Evolutionary conservation across 768 basidiomycete species (phyloP), one percentile per base, ranked within the genome.

Genomic region (Rubroboletus pulcherrimus): DNA sequence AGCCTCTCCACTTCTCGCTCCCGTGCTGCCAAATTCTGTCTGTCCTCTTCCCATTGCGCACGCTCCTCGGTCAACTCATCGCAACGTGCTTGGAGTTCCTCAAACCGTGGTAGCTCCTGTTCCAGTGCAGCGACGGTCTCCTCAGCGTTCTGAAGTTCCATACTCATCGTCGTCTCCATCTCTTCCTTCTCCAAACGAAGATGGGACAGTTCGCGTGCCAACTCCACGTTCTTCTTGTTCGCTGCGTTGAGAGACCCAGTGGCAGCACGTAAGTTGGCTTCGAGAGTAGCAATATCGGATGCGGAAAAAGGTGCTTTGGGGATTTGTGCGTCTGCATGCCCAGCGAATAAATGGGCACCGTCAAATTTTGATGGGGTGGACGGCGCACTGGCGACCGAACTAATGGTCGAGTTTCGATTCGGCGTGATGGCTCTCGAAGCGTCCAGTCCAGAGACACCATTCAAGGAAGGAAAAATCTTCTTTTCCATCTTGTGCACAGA

Each of bases 321-420:
- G 0, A 87, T 74, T 17, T 88, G 73, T 5, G 89, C 80, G 42
- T 84, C 79, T 4, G 81, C 83, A 60, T 93, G 88, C 0, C 92
- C 91, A 0, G 93, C 89, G 60, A 93, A 93, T 51, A 93, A 76
- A 73, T 93, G 91, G 0, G 87, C 83, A 12, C 90, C 90, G 51
- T 91, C 89, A 66, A 94, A 94, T 38, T 82, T 83, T n/a, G 78
- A 73, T 6, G 81, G 73, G 12, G 78, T 71, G 1, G 78, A 74
- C 3, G 75, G 71, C 14, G 71, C 58, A 43, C 77, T 79, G 29
- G 76, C 73, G 21, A 73, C 71, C 0, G 83, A 81, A 62, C 81
- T 84, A 62, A 81, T 73, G 17, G 79, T 72, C 3, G 81, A 78
- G 54, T 71, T 81, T 33, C 77, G 72, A 59, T 73, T 78, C 0